Percentiles rank a stretch among this genome's conserved stretches.
These are phyloP conservation scores for Paradendryphiella salina DNA, from an alignment of 2,329 filamentous ascomycete species.

Conservation along the genomic window DNA sequence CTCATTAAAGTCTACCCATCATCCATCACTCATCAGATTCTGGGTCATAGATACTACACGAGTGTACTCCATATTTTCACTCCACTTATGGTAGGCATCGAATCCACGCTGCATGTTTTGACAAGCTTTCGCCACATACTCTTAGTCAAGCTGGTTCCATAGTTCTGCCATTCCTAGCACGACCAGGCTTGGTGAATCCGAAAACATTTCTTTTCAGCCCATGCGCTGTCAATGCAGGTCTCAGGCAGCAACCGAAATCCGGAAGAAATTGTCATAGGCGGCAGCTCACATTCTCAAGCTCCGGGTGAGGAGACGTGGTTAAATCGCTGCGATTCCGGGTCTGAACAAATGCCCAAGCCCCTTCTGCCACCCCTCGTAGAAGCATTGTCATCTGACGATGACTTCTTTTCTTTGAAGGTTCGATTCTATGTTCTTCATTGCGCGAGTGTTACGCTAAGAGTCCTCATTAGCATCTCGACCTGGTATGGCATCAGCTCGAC, in stretches of 20 bases:
- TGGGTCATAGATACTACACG: background rate
- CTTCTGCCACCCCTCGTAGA: too few relatives aligned
- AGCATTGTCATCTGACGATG: too few relatives aligned
- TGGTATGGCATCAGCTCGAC: background rate
- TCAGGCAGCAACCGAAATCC: background rate
- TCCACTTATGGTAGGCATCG: background rate
- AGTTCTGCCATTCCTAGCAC: background rate
- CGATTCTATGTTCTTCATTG: background rate
- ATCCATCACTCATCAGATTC: background rate
- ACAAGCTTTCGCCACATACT: background rate
- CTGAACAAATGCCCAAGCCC: too few relatives aligned
- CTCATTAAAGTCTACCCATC: background rate
- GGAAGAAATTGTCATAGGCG: too few relatives aligned
- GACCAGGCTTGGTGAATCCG: background rate
- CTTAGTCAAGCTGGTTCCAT: background rate
- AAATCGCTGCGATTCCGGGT: too few relatives aligned
- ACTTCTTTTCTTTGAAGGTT: too few relatives aligned
- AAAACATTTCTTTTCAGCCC: background rate
- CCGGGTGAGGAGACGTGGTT: too few relatives aligned
- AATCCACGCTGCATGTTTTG: background rate
- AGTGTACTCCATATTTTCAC: background rate
- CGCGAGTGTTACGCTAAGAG: background rate
- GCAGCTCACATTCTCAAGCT: too few relatives aligned
- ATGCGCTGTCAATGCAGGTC: conserved; percentile 1
- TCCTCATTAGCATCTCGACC: background rate